These are phyloP conservation scores for Remersonia thermophila DNA, from an alignment of 2,329 filamentous ascomycete genomes.

Conservation along the genomic window DNA sequence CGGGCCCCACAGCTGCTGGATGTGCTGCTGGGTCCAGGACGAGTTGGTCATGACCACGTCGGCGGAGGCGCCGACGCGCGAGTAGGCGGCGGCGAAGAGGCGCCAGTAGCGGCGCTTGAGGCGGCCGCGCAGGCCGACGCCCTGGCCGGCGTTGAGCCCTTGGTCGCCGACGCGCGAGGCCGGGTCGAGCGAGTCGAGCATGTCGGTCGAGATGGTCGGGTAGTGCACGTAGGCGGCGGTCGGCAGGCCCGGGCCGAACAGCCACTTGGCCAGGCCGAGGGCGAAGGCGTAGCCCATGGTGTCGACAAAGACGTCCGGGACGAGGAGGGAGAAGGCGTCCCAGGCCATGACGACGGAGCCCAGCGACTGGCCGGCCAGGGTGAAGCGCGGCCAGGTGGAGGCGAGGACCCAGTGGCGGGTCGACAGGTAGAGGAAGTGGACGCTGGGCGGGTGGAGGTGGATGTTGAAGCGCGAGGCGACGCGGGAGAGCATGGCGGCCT, in stretches of 20 bases:
- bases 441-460: conserved; percentile 64
- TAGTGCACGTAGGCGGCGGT: conserved; percentile 96
- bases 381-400: conserved; percentile 83
- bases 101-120: conserved; percentile 79
- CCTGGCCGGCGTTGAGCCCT: conserved; percentile 75
- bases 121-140: conserved; percentile 55
- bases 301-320: conserved; percentile 89
- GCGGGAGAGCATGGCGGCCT: conserved; percentile 62
- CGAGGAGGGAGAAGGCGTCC: conserved; percentile 84
- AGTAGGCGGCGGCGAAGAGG: conserved; percentile 71
- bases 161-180: conserved; percentile 42
- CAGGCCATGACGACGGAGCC: conserved; percentile 79
- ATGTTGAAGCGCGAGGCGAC: conserved; percentile 90
- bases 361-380: conserved; percentile 82
- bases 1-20: conserved; percentile 66
- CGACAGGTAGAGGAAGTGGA: conserved; percentile 83
- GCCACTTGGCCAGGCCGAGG: conserved; percentile 65
- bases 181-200: conserved; percentile 74
- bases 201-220: conserved; percentile 95
- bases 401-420: conserved; percentile 78
- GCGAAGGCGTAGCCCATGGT: conserved; percentile 98
- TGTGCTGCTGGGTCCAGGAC: conserved; percentile 80
- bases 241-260: conserved; percentile 62
- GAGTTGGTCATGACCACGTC: conserved; percentile 98
- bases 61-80: conserved; percentile 66